Evolutionary conservation across 495 filamentous ascomycete species (phyloP).

Genomic region (Daldinia childiae): DNA sequence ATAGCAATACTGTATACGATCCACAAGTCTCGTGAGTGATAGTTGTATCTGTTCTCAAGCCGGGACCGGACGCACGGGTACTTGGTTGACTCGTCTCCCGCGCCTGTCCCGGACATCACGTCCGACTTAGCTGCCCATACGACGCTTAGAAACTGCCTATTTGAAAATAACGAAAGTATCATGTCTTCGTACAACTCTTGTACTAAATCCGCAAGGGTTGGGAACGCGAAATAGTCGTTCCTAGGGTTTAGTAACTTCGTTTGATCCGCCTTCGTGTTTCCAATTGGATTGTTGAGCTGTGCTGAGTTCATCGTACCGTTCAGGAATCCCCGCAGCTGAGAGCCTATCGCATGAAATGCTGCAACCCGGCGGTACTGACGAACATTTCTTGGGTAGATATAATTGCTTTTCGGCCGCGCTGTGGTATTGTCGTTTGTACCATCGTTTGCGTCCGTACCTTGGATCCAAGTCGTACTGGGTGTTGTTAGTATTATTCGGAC

Average conservation of each 20-base stretch:
- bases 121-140: constrained; percentile 50
- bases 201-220: constrained; percentile 32
- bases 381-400: constrained; percentile 46
- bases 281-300: constrained; percentile 47
- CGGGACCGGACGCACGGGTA: constrained; percentile 48
- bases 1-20: constrained; percentile 51
- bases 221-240: constrained; percentile 44
- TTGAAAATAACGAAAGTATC: constrained; percentile 48
- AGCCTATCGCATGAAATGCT: constrained; percentile 50
- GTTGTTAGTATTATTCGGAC: constrained; percentile 35
- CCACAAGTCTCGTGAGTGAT: constrained; percentile 50
- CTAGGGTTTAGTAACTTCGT: constrained; percentile 47
- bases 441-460: constrained; percentile 46
- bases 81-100: constrained; percentile 16
- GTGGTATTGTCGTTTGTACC: constrained; percentile 53
- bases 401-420: constrained; percentile 37
- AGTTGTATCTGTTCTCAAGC: constrained; percentile 45
- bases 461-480: constrained; percentile 46
- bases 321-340: constrained; percentile 44
- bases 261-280: constrained; percentile 49
- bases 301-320: constrained; percentile 50
- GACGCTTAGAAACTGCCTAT: constrained; percentile 39
- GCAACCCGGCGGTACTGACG: constrained; percentile 45
- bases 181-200: constrained; percentile 51
- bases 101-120: constrained; percentile 35